phyloP scores from a whole-genome alignment of 2,329 filamentous ascomycete species.

The Cyanodermella asteris region DNA sequence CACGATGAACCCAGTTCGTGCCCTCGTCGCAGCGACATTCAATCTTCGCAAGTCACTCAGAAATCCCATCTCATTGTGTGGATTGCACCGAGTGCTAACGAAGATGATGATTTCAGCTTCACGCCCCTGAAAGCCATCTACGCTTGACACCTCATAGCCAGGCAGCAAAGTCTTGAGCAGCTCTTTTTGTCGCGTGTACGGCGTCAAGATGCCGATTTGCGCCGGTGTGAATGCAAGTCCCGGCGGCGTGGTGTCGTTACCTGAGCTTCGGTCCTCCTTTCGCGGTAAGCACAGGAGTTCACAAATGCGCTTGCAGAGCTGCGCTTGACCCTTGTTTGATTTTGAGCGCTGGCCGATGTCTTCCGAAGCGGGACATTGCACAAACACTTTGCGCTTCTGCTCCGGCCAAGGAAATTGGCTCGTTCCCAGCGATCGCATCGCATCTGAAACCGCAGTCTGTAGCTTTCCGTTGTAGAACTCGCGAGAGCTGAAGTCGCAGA shows the following conservation, averaged over 20 bases:
- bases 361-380: conserved; percentile 17
- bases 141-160: conserved; percentile 13
- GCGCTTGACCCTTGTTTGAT: conserved; percentile 17
- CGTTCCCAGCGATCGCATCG: background rate
- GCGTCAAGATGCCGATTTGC: conserved; percentile 19
- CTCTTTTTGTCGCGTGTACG: conserved; percentile 18
- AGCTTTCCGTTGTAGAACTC: conserved; percentile 20
- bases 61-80: conserved; percentile 18
- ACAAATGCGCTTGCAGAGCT: conserved; percentile 16
- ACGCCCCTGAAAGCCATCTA: conserved; percentile 23
- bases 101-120: conserved; percentile 23
- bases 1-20: conserved; percentile 16
- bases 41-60: conserved; percentile 19
- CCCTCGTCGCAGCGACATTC: conserved; percentile 21
- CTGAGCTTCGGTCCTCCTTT: background rate
- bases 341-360: conserved; percentile 20
- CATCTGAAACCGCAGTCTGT: conserved; percentile 10
- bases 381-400: conserved; percentile 12
- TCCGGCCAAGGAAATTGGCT: conserved; percentile 2
- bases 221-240: conserved; percentile 1
- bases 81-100: conserved; percentile 22
- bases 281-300: conserved; percentile 12
- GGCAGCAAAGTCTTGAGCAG: conserved; percentile 11
- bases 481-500: conserved; percentile 19
- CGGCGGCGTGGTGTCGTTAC: background rate